Conservation (phyloP, 2,329 filamentous ascomycete genomes). For the Phyllosticta ampelicida region DNA sequence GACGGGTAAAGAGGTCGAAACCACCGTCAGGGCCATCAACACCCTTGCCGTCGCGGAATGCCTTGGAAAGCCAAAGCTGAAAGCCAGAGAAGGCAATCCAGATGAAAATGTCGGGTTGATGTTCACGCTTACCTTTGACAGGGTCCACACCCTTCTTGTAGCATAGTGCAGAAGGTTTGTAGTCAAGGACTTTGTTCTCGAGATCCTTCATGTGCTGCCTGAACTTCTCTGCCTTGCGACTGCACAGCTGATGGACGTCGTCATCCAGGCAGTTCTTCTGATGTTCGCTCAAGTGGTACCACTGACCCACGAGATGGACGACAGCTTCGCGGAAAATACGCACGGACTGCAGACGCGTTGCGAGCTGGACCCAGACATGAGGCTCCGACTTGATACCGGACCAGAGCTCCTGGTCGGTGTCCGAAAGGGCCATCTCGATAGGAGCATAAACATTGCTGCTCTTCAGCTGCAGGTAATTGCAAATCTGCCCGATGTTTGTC, state of each 20-base stretch:
- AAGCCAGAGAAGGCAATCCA: constrained; percentile 41
- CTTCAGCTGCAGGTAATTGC: constrained; percentile 36
- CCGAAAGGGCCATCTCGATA: constrained; percentile 39
- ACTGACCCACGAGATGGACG: constrained; percentile 35
- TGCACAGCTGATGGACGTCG: constrained; percentile 20
- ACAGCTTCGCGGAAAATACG: constrained; percentile 36
- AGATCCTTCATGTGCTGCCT: constrained; percentile 11
- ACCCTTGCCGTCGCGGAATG: constrained; percentile 29
- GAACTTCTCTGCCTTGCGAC: constrained; percentile 21
- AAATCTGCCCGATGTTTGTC: constrained; percentile 35
- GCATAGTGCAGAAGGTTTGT: constrained; percentile 17
- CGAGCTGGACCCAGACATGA: constrained; percentile 39
- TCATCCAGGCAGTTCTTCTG: constrained; percentile 15
- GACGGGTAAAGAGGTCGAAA: constrained; percentile 32
- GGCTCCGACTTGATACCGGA: constrained; percentile 29
- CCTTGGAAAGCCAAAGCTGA: constrained; percentile 37
- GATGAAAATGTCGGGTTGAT: constrained; percentile 38
- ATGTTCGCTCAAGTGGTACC: constrained; percentile 18
- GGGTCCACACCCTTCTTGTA: constrained; percentile 20
- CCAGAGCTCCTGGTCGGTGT: constrained; percentile 37
- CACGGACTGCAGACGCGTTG: constrained; percentile 35
- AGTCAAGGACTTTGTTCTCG: constrained; percentile 20
- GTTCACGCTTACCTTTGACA: constrained; percentile 30
- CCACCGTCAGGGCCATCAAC: constrained; percentile 35
- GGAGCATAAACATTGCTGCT: constrained; percentile 30